Conservation (phyloP, 2,329 filamentous ascomycete species). For the Clarireedia homoeocarpa region DNA sequence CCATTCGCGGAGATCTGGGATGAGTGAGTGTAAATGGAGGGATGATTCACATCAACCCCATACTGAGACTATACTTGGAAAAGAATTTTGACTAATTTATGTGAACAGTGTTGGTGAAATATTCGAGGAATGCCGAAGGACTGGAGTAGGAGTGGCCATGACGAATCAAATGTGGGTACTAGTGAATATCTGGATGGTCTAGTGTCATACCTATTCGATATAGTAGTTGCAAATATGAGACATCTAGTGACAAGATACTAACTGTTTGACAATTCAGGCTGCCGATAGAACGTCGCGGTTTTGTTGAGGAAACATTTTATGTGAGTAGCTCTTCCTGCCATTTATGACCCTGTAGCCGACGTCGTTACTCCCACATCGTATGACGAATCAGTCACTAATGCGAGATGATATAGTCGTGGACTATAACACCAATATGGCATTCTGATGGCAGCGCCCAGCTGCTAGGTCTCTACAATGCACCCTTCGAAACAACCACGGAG, state of each 20-base stretch:
- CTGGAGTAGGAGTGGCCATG: constrained; percentile 72
- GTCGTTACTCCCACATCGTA: background rate
- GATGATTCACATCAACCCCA: too few species aligned
- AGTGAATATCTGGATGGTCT: background rate
- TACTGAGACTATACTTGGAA: too few species aligned
- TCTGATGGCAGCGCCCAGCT: constrained; percentile 63
- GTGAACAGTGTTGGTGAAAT: constrained; percentile 46
- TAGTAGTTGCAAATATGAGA: background rate
- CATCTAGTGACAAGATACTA: background rate
- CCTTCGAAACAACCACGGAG: constrained; percentile 70
- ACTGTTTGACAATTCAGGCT: constrained; percentile 30
- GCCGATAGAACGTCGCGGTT: constrained; percentile 61
- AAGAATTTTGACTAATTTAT: background rate
- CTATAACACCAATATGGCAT: constrained; percentile 58
- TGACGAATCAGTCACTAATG: background rate
- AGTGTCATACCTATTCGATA: background rate
- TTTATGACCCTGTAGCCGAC: background rate
- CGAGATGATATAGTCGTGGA: constrained; percentile 49
- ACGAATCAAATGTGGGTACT: constrained; percentile 56
- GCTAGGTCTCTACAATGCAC: constrained; percentile 61
- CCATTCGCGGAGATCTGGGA: constrained; percentile 71
- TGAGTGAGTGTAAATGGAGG: constrained; percentile 28
- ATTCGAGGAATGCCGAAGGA: constrained; percentile 57
- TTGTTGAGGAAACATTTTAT: constrained; percentile 68
- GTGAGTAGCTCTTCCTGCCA: background rate